Evolutionary conservation across 2,329 filamentous ascomycete species (phyloP), one percentile per base, ranked within the genome.

Genomic region (Sphaerostilbella broomeana): DNA sequence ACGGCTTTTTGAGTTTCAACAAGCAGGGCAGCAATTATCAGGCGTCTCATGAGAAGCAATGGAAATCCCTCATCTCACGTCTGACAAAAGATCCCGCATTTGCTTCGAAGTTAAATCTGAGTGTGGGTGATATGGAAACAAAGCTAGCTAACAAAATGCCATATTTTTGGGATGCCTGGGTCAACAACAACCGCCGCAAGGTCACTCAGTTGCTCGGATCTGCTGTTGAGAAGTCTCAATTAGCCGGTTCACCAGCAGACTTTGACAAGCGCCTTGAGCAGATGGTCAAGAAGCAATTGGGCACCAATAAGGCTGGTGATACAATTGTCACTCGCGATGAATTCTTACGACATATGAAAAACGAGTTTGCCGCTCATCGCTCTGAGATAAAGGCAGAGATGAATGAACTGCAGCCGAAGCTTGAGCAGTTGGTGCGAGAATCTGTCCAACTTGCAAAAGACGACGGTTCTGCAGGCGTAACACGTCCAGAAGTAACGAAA

Each of bases 121-220:
- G 46, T 4, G 46, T 56, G 2, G 51, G 57, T 1, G 48, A 48
- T 3, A 46, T 54, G 12, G 55, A 59, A 8, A 28, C 38, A 11
- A 46, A 43, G 1, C 17, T 65, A 3, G 50, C 61, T 33, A 43
- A 47, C 5, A 59, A 59, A 20, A 49, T 65, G 27, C 57, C 60
- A 1, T 60, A 42, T 25, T 59, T 64, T 4, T 80, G 75, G 74
- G 62, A 69, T 15, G 58, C 61, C 1, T 81, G 74, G 70, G 52
- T 76, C 19, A 60, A 59, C 27, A 64, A 65, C 13, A 80, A 79
- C 53, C 55, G 70, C 11, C 57, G 60, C 35, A 58, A 60, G 37
- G 56, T 67, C 15, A 42, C 53, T 1, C 45, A 54, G 27, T 47
- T 57, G 21, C 44, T 65, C 4, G 53, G 55, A 6, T 53, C 55